These are phyloP conservation scores for Alternaria brassicae DNA, from an alignment of 2,329 filamentous ascomycete species.

Conservation along the genomic window DNA sequence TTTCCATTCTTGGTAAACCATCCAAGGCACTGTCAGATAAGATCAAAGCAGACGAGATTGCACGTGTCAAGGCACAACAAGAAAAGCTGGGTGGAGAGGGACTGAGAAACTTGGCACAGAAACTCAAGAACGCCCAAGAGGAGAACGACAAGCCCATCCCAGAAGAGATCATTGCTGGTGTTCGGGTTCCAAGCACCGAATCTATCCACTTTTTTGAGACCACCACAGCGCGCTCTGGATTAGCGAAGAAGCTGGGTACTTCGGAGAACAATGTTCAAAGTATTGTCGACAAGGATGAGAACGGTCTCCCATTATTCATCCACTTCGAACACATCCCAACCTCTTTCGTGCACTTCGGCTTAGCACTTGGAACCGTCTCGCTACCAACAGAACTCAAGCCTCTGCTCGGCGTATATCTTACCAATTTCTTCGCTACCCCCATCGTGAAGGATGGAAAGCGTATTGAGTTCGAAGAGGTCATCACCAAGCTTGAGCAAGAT, in stretches of 20 bases:
- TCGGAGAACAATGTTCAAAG: conserved; percentile 75
- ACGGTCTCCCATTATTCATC: conserved; percentile 80
- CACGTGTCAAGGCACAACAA: conserved; percentile 78
- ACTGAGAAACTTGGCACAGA: conserved; percentile 74
- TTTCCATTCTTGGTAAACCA: conserved; percentile 87
- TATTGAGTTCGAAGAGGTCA: conserved; percentile 89
- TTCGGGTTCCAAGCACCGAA: conserved; percentile 82
- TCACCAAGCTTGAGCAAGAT: conserved; percentile 88
- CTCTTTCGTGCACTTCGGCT: conserved; percentile 85
- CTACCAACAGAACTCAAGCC: conserved; percentile 86
- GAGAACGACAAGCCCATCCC: conserved; percentile 92
- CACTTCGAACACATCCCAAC: conserved; percentile 95
- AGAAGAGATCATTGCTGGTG: conserved; percentile 77
- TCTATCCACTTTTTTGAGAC: conserved; percentile 96
- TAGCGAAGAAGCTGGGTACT: conserved; percentile 74
- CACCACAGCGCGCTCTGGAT: conserved; percentile 80
- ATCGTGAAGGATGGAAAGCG: conserved; percentile 77
- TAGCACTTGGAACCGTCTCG: conserved; percentile 79
- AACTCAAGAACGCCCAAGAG: conserved; percentile 81
- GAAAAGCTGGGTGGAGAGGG: conserved; percentile 82
- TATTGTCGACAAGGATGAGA: conserved; percentile 72
- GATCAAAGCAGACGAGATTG: conserved; percentile 81
- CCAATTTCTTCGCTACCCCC: conserved; percentile 94
- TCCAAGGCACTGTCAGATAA: conserved; percentile 80
- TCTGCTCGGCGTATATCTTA: conserved; percentile 80